Evolutionary conservation across 371 early-diverging fungal species (phyloP).

Genomic region (Lichtheimia corymbifera): DNA sequence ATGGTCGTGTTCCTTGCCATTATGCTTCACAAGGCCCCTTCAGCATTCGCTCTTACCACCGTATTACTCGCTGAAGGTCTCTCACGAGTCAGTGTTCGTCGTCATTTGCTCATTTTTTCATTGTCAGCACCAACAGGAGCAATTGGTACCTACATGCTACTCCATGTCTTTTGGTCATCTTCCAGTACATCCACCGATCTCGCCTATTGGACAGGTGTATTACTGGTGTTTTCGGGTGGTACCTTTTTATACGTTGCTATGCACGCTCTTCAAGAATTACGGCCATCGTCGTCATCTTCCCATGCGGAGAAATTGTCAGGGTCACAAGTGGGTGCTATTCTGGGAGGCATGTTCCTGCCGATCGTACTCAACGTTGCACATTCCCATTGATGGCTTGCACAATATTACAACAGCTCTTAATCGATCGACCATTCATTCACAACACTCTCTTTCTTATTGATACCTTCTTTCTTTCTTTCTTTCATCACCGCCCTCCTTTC

Average conservation of each 20-base stretch:
- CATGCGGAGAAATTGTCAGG: slow-evolving; percentile 16
- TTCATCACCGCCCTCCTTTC: no score
- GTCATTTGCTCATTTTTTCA: slow-evolving; percentile 82
- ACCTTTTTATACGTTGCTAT: slow-evolving; percentile 94
- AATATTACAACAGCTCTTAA: no score
- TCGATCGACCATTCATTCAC: no score
- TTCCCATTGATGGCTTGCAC: slow-evolving; percentile 19
- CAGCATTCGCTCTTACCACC: slow-evolving; percentile 89
- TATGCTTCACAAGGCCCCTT: slow-evolving; percentile 95
- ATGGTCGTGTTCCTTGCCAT: slow-evolving; percentile 93
- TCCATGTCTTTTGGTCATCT: slow-evolving; percentile 36
- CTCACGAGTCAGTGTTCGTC: slow-evolving; percentile 63
- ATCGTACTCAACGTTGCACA: slow-evolving; percentile 31
- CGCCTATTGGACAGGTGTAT: slow-evolving; percentile 81
- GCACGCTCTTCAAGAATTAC: slow-evolving; percentile 46
- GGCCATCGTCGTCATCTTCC: slow-evolving; percentile 4
- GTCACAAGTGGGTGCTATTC: slow-evolving; percentile 21
- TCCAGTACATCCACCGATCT: slow-evolving; percentile 30
- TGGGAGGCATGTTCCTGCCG: slow-evolving; percentile 40
- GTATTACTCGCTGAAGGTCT: slow-evolving; percentile 77
- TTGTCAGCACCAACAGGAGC: slow-evolving; percentile 86
- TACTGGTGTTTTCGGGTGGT: slow-evolving; percentile 85
- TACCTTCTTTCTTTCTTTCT: no score
- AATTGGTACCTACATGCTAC: slow-evolving; percentile 67
- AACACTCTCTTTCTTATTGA: no score